Evolutionary conservation across 1,284 basidiomycete species (phyloP), one percentile per base, ranked within the genome.

Genomic region (Sphagnurus paluster): DNA sequence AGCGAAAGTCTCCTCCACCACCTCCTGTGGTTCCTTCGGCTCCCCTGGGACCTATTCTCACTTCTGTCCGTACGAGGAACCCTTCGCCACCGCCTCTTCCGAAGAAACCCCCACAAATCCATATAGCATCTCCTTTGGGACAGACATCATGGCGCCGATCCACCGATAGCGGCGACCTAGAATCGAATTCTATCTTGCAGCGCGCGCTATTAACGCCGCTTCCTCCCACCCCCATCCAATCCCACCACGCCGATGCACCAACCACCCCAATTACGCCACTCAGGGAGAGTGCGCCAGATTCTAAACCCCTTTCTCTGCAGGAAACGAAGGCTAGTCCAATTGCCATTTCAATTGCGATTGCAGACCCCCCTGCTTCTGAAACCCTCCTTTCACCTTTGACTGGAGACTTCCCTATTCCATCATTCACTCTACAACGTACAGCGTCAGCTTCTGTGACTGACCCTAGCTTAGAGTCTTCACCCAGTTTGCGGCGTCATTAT

Each of bases 401-500:
- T 17, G 42, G 39, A 14, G 39, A 44, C n/a, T 34, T 36, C 33
- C 23, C 26, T 25, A 34, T 37, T 39, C 43, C 34, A 28, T n/a
- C 29, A 3, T 47, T 29, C 9, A 23, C 4, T 10, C 42, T 23
- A 20, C 16, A 24, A 8, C 21, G 13, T 5, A 5, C 24, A 30
- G 35, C 13, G 14, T n/a, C 32, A 5, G 14, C 16, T 11, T 2
- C 13, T 1, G 32, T 23, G 19, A 39, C 25, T 16, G 42, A 20
- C 14, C 21, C 42, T 16, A 9, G 8, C 9, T 39, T 45, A 9
- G 46, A 46, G 14, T 13, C 35, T 33, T 36, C 34, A 13, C 57
- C 56, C 3, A 58, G 35, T 24, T 37, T 57, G 14, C 60, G 61
- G 14, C 68, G 62, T 42, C 70, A 69, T 53, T 74, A 74, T 50